These are phyloP conservation scores for Lipomyces lipofer DNA, from an alignment of 805 yeast species.

Conservation along the genomic window DNA sequence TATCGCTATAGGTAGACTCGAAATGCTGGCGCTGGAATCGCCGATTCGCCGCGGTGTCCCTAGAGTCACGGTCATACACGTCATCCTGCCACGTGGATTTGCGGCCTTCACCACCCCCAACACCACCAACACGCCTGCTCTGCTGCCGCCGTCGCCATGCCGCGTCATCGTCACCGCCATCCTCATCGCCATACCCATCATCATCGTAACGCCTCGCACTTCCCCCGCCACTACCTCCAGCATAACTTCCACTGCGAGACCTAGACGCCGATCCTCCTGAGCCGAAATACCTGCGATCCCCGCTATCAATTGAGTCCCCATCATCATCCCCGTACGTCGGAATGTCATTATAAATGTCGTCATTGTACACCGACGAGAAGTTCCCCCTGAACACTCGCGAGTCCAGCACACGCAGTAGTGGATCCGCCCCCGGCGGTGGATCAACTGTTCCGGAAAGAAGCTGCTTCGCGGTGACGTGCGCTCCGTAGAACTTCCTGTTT, in stretches of 20 bases:
- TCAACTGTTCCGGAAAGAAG: constrained; percentile 86
- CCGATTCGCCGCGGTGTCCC: neutral
- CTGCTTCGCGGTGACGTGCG: constrained; percentile 79
- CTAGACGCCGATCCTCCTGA: constrained; percentile 7
- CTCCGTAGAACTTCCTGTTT: constrained; percentile 90
- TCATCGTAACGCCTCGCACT: constrained; percentile 32
- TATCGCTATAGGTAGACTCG: constrained; percentile 45
- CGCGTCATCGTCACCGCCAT: constrained; percentile 47
- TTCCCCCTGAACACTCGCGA: constrained; percentile 73
- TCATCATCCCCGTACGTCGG: constrained; percentile 51
- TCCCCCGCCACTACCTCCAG: constrained; percentile 16
- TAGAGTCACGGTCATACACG: constrained; percentile 57
- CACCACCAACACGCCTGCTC: constrained; percentile 31
- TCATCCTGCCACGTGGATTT: constrained; percentile 83
- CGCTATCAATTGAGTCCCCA: constrained; percentile 20
- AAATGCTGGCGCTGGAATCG: constrained; percentile 42
- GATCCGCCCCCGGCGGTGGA: constrained; percentile 87
- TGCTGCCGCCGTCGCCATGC: constrained; percentile 37
- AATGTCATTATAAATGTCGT: constrained; percentile 73
- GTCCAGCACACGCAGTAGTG: constrained; percentile 81
- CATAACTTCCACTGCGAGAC: constrained; percentile 18
- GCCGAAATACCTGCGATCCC: constrained; percentile 19
- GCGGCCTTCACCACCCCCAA: constrained; percentile 17
- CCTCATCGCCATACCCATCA: constrained; percentile 35
- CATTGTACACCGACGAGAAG: constrained; percentile 55